Percentiles rank a stretch among this genome's conserved stretches.
Evolutionary conservation across 768 basidiomycete genomes (phyloP).

Genomic region (Termitomyces sp.): DNA sequence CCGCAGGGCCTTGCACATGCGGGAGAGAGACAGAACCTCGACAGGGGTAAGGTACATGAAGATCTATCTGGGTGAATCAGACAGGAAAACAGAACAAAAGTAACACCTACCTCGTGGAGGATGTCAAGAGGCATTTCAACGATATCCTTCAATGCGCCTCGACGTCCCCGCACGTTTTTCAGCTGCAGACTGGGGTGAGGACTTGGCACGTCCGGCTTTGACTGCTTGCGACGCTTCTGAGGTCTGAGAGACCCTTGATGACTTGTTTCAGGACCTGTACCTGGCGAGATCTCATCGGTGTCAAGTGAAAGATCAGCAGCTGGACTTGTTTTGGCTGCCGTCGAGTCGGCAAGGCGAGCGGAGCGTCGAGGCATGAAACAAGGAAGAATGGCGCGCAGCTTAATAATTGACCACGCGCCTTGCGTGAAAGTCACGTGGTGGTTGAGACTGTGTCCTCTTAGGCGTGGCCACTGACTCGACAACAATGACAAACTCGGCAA

Average conservation of each 20-base stretch:
- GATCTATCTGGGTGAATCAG: constrained; percentile 22
- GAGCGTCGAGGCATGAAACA: neutral
- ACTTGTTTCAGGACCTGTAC: too few relatives aligned
- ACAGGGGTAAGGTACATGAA: constrained; percentile 25
- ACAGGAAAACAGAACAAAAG: too few relatives aligned
- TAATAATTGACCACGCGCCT: too few relatives aligned
- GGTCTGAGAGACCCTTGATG: too few relatives aligned
- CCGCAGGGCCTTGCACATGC: constrained; percentile 27
- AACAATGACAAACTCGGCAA: too few relatives aligned
- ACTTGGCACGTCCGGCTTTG: neutral
- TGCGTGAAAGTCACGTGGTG: too few relatives aligned
- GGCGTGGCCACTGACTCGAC: too few relatives aligned
- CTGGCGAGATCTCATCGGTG: neutral
- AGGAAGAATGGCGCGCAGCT: too few relatives aligned
- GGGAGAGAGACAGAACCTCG: constrained; percentile 31
- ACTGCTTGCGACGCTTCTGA: neutral
- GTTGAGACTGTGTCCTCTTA: too few relatives aligned
- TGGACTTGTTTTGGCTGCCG: neutral
- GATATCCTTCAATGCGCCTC: too few relatives aligned
- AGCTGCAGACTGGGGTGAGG: neutral
- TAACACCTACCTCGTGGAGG: too few relatives aligned
- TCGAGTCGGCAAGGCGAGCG: neutral
- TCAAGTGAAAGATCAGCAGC: neutral
- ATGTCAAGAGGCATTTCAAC: too few relatives aligned
- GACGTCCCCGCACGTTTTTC: neutral